Base-by-base conservation (phyloP, 768 basidiomycete genomes). In the Phanerodontia chrysosporium region DNA sequence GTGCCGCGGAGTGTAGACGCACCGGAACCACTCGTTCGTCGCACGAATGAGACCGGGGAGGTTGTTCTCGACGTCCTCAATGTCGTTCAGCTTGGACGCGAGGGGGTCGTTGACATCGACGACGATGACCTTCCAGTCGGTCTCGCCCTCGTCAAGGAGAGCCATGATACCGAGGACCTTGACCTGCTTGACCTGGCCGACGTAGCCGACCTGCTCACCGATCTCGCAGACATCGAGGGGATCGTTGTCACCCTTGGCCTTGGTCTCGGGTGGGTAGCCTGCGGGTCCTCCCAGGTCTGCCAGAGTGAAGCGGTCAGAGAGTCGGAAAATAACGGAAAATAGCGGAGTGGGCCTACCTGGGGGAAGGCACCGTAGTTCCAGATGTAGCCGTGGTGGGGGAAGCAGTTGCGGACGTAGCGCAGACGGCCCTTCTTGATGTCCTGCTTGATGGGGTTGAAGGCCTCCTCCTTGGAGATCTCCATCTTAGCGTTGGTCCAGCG, bases 291-390 rank as follows among this genome's bases (percentile, higher is more conserved):
- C 97, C 97, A 99, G 44, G 97, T 98, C 92, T 98, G 67, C 12
- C 60, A 16, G 29, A 42, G 39, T 18, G 22, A 3, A 16, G 22
- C 21, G 45, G 18, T 49, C 39, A 51, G 46, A 63, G 24, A 55
- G 28, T 29, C 28, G 18, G 39, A 14, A n/a, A 7, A 42, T 7
- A 18, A 39, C 10, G 28, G 54, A 57, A 4, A 42, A 42, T 18
- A 4, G 18, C 4, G 39, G 39, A 13, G n/a, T n/a, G n/a, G 10
- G 69, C 84, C 49, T 57, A 89, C 94, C 85, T 96, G 94, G 62
- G 96, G 96, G 86, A 99, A 97, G 60, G 95, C 95, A 69, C 96
- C 96, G 71, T 99, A 99, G 83, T 99, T 99, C 97, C 97, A 99
- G 81, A 99, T 95, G 82, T 98, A 95, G 36, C 97, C 96, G 73